Base-by-base conservation (phyloP, 2,329 filamentous ascomycete genomes). In the Sarocladium oryzae region DNA sequence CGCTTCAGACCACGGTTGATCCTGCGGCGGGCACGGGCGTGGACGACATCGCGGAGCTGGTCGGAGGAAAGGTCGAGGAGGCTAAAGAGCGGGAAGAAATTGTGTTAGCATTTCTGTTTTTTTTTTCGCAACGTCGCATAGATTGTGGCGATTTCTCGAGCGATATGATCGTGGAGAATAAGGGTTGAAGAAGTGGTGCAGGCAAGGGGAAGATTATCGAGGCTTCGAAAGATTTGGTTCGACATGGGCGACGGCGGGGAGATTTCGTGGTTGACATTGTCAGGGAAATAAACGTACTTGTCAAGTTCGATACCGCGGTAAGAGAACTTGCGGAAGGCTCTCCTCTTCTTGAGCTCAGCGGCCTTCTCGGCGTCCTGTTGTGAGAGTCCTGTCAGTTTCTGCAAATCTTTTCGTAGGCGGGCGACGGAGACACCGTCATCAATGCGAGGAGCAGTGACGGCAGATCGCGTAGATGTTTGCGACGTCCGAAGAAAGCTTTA, bases 1-100 rank as follows among this genome's bases (percentile, higher is more conserved):
- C 93, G 91, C 88, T 97, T 99, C 69, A 99, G 87, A 69, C 93
- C 93, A 65, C 93, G 92, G 88, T 97, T 97, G 88, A 99, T 97
- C 74, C 95, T 85, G 76, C 93, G 86, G 73, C 93, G 92, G 72
- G 93, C 93, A 74, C 93, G 93, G 70, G 93, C 93, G 82, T 99
- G 93, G 70, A 99, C 91, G 74, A 99, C 89, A 87, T 96, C 91
- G 71, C 93, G 91, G 76, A 99, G 90, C 79, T 97, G 88, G 76
- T 97, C 93, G 70, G 91, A 96, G 71, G 86, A 88, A 72, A 99
- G 91, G 78, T 99, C 93, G 72, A 99, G 89, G 74, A 99, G 92
- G 80, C 92, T 96, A 70, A 67, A 55, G 52, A 4, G 40, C 30
- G 43, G 33, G 26, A 51, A 54, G 55, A 50, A 20, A 9, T 4